Evolutionary conservation across 495 filamentous ascomycete species (phyloP), one percentile per base, ranked within the genome.

Genomic region (Talaromyces nanjingensis): DNA sequence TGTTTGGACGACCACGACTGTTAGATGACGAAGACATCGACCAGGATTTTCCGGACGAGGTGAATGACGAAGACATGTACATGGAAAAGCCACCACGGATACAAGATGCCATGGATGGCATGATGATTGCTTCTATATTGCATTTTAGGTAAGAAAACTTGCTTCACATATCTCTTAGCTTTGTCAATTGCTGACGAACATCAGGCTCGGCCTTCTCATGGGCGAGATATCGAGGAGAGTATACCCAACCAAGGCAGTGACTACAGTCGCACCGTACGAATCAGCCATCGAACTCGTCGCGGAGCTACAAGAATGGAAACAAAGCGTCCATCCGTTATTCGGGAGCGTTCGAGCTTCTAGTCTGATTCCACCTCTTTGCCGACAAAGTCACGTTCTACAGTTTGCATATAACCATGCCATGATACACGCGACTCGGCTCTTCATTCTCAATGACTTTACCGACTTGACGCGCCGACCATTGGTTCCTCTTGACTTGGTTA

Each of bases 371-470:
- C 72, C 81, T n/a, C 81, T 83, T 33, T 79, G 79, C 27, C 71
- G 83, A 18, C 84, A 87, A 68, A 79, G 77, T 31, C 77, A 77
- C 45, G 77, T 85, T n/a, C 71, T 87, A 12, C 76, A 76, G 58
- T 70, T 86, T 22, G 78, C 83, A 12, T 79, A 82, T 64, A 75
- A 73, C 5, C 83, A 86, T 63, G 81, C 81, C 4, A 75, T 79
- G 60, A 85, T 87, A 37, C 77, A 86, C 34, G 72, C 80, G 8
- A 81, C 76, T n/a, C 77, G 85, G n/a, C 82, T 81, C 47, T 82
- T 85, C 29, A 73, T 87, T 27, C 69, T 86, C 9, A 79, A 75
- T 59, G 79, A 82, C 62, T 83, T 82, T 62, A 77, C 79, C 22
- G 74, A 81, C 63, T 68, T 79, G 18, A 75, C 72, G 62, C 73